phyloP scores from a whole-genome alignment of 805 yeast genomes.

The Ogataea dorogensis region DNA sequence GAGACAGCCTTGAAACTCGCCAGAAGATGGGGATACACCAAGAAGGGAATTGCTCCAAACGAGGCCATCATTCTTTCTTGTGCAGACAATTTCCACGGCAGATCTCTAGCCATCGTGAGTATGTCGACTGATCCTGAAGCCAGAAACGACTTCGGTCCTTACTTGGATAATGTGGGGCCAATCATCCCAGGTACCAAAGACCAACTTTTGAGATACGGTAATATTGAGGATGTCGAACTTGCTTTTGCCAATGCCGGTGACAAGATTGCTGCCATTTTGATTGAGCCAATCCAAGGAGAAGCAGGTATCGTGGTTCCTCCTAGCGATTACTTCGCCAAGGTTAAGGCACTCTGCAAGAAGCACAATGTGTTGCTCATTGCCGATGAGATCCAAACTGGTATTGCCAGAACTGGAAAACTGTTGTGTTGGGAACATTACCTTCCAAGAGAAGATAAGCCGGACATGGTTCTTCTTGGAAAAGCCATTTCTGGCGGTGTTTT shows the following conservation, averaged over 20 bases:
- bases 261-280: slow-evolving; percentile 82
- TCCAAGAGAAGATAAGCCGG: slow-evolving; percentile 77
- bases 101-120: slow-evolving; percentile 92
- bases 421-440: slow-evolving; percentile 78
- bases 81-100: slow-evolving; percentile 90
- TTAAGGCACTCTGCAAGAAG: slow-evolving; percentile 70
- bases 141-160: slow-evolving; percentile 85
- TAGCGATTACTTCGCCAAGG: slow-evolving; percentile 69
- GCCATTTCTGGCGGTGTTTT: slow-evolving; percentile 94
- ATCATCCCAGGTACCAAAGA: slow-evolving; percentile 70
- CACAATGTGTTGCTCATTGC: slow-evolving; percentile 87
- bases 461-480: slow-evolving; percentile 85
- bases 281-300: slow-evolving; percentile 98
- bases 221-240: slow-evolving; percentile 77
- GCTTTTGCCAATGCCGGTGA: slow-evolving; percentile 84
- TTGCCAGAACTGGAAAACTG: slow-evolving; percentile 95
- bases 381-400: slow-evolving; percentile 97
- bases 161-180: slow-evolving; percentile 80
- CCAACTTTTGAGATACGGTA: slow-evolving; percentile 72
- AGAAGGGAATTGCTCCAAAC: slow-evolving; percentile 76
- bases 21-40: slow-evolving; percentile 94
- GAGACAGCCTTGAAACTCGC: slow-evolving; percentile 93
- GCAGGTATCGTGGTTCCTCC: slow-evolving; percentile 98
- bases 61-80: slow-evolving; percentile 90
- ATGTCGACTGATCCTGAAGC: slow-evolving; percentile 97